phyloP scores from a whole-genome alignment of 495 filamentous ascomycete species.

The Daldinia decipiens region DNA sequence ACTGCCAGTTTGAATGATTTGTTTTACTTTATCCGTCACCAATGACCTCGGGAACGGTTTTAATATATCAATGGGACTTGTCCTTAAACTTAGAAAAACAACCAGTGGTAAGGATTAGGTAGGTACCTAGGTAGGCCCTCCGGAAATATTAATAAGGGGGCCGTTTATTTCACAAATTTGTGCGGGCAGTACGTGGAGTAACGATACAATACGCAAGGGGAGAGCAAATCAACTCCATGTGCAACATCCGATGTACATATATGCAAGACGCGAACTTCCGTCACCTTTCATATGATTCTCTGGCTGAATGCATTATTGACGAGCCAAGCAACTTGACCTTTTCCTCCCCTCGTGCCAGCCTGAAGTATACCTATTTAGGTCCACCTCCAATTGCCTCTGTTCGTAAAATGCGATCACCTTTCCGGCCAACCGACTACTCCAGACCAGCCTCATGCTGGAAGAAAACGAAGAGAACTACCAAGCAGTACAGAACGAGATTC shows the following conservation, averaged over 20 bases:
- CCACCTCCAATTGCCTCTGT: conserved; percentile 28
- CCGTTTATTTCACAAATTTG: neutral
- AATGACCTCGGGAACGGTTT: too few relatives aligned
- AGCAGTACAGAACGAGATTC: conserved; percentile 48
- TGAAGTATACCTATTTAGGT: conserved; percentile 31
- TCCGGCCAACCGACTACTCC: conserved; percentile 43
- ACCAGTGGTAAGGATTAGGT: too few relatives aligned
- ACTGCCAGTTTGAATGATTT: too few relatives aligned
- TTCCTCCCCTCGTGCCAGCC: conserved; percentile 25
- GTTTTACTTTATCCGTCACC: too few relatives aligned
- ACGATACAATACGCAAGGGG: neutral
- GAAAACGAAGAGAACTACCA: conserved; percentile 45
- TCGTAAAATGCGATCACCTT: conserved; percentile 40
- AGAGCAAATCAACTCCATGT: conserved; percentile 33
- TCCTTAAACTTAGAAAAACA: too few relatives aligned
- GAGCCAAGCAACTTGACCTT: conserved; percentile 35
- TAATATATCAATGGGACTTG: too few relatives aligned
- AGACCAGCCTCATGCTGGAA: conserved; percentile 40
- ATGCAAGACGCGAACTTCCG: conserved; percentile 36
- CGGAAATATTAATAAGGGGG: neutral
- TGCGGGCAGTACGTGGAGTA: neutral
- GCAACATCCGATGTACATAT: conserved; percentile 40
- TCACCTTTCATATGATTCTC: conserved; percentile 41
- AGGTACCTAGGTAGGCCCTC: neutral
- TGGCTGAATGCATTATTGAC: conserved; percentile 42